These are phyloP conservation scores for Fragaria iinumae DNA, from an alignment of 306 rosid species.

Conservation along the genomic window DNA sequence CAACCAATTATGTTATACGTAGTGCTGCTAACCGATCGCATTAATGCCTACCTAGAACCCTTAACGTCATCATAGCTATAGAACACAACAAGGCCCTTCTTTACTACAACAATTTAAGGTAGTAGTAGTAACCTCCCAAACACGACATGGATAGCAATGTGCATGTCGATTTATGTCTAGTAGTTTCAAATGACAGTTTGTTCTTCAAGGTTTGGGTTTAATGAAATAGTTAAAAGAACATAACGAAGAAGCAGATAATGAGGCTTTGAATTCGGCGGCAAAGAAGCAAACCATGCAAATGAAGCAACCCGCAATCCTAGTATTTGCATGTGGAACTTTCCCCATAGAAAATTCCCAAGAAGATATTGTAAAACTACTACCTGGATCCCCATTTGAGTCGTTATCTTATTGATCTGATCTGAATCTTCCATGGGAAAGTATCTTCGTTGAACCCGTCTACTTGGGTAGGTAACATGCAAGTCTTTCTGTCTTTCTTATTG, in stretches of 20 bases:
- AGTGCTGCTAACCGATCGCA: neutral
- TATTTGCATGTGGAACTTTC: neutral
- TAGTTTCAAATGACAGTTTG: neutral
- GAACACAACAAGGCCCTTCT: neutral
- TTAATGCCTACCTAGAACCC: neutral
- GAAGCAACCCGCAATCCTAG: neutral
- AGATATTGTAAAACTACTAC: neutral
- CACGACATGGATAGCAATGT: neutral
- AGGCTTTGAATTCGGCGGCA: neutral
- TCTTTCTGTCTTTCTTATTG: neutral
- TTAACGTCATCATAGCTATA: neutral
- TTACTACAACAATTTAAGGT: neutral
- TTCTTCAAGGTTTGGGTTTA: neutral
- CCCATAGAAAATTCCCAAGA: neutral
- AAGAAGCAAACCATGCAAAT: neutral
- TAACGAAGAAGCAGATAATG: neutral
- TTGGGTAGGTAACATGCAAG: neutral
- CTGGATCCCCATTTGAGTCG: neutral
- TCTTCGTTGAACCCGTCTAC: neutral
- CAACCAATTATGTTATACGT: neutral
- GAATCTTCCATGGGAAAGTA: neutral
- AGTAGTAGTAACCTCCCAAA: neutral
- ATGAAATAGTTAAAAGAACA: neutral
- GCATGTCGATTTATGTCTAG: neutral
- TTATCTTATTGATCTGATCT: neutral